A percentile compares a stretch with the other conserved stretches of the same genome.
These are phyloP conservation scores for Aspergillus puulaauensis DNA, from an alignment of 2,329 filamentous ascomycete species.

Conservation along the genomic window DNA sequence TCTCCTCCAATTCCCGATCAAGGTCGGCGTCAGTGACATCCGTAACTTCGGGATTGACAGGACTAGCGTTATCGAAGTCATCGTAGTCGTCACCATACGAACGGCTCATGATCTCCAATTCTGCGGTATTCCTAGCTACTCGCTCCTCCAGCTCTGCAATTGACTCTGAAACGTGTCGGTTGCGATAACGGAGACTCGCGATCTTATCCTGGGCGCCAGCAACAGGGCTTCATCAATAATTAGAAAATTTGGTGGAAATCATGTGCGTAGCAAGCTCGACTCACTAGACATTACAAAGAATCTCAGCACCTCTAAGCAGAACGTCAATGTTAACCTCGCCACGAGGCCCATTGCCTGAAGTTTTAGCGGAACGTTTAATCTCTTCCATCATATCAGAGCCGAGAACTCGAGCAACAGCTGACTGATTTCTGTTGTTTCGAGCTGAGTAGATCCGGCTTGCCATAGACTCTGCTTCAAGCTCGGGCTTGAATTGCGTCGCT, in stretches of 20 bases:
- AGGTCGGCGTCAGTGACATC: slow-evolving; percentile 46
- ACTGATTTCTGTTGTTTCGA: slow-evolving; percentile 65
- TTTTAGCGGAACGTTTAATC: slow-evolving; percentile 63
- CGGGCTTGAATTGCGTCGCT: slow-evolving; percentile 50
- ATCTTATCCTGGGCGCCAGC: slow-evolving; percentile 78
- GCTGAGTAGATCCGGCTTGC: slow-evolving; percentile 48
- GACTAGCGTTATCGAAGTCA: slow-evolving; percentile 48
- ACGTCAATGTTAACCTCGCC: slow-evolving; percentile 85
- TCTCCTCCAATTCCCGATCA: slow-evolving; percentile 51
- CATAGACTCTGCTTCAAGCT: slow-evolving; percentile 40
- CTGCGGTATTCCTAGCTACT: slow-evolving; percentile 72
- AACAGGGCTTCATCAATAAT: slow-evolving; percentile 57
- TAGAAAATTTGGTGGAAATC: background rate
- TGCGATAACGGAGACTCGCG: slow-evolving; percentile 66
- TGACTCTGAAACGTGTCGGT: slow-evolving; percentile 70
- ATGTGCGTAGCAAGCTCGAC: slow-evolving; percentile 23
- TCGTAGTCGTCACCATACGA: slow-evolving; percentile 57
- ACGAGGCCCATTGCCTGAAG: slow-evolving; percentile 51
- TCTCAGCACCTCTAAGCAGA: slow-evolving; percentile 81
- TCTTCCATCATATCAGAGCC: slow-evolving; percentile 83
- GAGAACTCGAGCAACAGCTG: slow-evolving; percentile 84
- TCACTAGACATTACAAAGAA: slow-evolving; percentile 81
- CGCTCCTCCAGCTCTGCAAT: slow-evolving; percentile 77
- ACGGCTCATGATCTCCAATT: slow-evolving; percentile 70
- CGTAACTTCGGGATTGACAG: slow-evolving; percentile 19